These are phyloP conservation scores for Chytriomyces sp. DNA, from an alignment of 192 early-diverging fungal genomes.

Conservation along the genomic window DNA sequence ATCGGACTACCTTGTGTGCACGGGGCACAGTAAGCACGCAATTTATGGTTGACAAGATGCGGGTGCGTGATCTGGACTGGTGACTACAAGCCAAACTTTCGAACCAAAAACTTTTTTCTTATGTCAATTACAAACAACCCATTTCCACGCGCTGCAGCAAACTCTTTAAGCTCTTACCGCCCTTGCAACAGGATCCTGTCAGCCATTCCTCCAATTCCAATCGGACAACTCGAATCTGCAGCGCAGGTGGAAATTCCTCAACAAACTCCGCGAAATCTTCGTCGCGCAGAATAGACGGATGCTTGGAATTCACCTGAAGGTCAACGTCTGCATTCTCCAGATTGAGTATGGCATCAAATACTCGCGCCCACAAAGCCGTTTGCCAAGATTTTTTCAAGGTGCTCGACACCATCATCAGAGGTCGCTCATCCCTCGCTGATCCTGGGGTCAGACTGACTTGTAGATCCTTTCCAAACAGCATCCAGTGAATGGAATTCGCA, in stretches of 20 bases:
- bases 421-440: background rate
- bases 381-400: constrained; percentile 48
- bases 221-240: constrained; percentile 25
- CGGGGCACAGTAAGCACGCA: too few relatives aligned
- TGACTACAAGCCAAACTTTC: too few relatives aligned
- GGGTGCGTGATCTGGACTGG: too few relatives aligned
- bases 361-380: constrained; percentile 41
- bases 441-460: constrained; percentile 32
- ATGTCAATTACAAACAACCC: constrained; percentile 5
- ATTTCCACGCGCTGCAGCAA: constrained; percentile 42
- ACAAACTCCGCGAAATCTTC: constrained; percentile 28
- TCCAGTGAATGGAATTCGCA: constrained; percentile 46
- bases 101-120: background rate
- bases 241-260: constrained; percentile 31
- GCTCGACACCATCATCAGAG: constrained; percentile 16
- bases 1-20: too few relatives aligned
- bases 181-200: constrained; percentile 18
- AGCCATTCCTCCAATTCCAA: constrained; percentile 43
- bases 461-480: constrained; percentile 58
- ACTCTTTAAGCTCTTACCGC: constrained; percentile 41
- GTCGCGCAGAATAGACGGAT: background rate
- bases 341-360: constrained; percentile 59
- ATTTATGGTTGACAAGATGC: too few relatives aligned
- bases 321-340: constrained; percentile 21
- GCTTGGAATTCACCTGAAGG: background rate